Base-by-base conservation (phyloP, 805 yeast species). In the Yarrowia hollandica region DNA sequence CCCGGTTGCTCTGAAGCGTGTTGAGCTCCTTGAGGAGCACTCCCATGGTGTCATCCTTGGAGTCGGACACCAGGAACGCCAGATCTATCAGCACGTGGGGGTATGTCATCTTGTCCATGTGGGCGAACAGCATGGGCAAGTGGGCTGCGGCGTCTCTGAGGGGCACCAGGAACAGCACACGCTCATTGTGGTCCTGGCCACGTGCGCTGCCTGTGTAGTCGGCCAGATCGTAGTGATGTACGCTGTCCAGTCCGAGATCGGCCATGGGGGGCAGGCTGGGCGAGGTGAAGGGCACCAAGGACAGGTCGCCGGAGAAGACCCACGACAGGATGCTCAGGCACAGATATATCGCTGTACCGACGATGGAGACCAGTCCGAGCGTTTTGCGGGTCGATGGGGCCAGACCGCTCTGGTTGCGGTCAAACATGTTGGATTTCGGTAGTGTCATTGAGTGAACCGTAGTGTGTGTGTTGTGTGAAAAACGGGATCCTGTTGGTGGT, bases 61-160 rank as follows among this genome's bases (percentile, higher is more conserved):
- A 87, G 73, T 92, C 98, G 48, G 94, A 85, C 3, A 92, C 96
- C 67, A 92, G 73, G 68, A 92, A 92, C 18, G 97, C 82, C 69
- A 78, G 78, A 72, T 90, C 97, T 55, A 90, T 85, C 59, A 88
- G 77, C 67, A 85, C 82, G 71, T 90, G 97, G 16, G 96, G 96
- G 71, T 90, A 90, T 0, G 96, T 82, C 70, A 90, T 76, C 69
- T 85, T 84, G 59, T 74, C 76, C 85, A 91, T 78, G 72, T 90
- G 95, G 28, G 82, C 80, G 69, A 90, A 91, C 67, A 91, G 89
- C 88, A 90, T 84, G 38, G 94, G 92, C 70, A 90, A 76, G 75
- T 90, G 97, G 16, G 85, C 82, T 2, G 91, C 87, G 1, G 97
- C 97, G 71, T 91, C 97, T 74, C 97, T 82, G 64, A 90, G 77